phyloP scores from a whole-genome alignment of 1,139 yeast species.

The Geotrichum klebahnii region DNA sequence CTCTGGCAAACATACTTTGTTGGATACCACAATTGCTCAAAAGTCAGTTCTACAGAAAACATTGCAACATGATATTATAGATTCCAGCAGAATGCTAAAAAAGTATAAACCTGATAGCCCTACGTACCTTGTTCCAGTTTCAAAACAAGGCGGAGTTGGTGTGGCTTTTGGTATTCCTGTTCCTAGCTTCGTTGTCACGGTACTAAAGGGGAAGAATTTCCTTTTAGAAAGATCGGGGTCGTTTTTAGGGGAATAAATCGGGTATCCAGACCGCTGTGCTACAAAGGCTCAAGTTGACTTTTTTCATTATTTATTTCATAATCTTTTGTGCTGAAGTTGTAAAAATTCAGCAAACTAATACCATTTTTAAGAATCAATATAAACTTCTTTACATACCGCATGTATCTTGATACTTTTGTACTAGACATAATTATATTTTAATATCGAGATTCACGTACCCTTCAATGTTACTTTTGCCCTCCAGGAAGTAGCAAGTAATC shows the following conservation, averaged over 20 bases:
- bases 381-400: too few species aligned
- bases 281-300: too few species aligned
- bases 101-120: slow-evolving; percentile 9
- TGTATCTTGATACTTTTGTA: too few species aligned
- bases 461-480: too few species aligned
- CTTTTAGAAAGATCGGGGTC: slow-evolving; percentile 10
- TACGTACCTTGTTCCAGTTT: slow-evolving; percentile 18
- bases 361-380: too few species aligned
- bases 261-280: too few species aligned
- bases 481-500: too few species aligned
- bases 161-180: slow-evolving; percentile 15
- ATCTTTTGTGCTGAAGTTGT: too few species aligned
- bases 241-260: slow-evolving; percentile 4
- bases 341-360: too few species aligned
- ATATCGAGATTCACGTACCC: too few species aligned
- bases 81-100: slow-evolving; percentile 1
- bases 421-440: too few species aligned
- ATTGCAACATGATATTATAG: slow-evolving; percentile 12
- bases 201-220: slow-evolving; percentile 14
- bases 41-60: slow-evolving; percentile 10
- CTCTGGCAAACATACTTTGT: slow-evolving; percentile 14
- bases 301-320: too few species aligned
- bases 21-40: slow-evolving; percentile 13
- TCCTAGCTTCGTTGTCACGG: slow-evolving; percentile 16
- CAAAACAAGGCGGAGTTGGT: slow-evolving; percentile 21